These are phyloP conservation scores for Achlya hypogyna DNA, from an alignment of 352 stramenopile species.

Conservation along the genomic window DNA sequence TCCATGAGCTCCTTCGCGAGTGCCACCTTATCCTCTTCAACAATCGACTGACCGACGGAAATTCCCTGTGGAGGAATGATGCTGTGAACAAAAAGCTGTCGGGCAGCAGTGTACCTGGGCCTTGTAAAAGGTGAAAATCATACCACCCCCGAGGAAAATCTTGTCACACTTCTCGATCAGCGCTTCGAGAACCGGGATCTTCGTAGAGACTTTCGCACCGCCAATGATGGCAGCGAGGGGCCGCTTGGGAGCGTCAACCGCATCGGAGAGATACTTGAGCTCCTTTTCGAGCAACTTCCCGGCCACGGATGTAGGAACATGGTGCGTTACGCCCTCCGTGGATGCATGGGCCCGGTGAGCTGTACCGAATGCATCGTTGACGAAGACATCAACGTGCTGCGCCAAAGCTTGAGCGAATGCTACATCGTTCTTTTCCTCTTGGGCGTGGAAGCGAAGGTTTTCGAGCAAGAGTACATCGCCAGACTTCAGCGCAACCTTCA, in stretches of 20 bases:
- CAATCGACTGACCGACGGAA: constrained; percentile 89
- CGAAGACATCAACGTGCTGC: constrained; percentile 89
- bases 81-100: background rate
- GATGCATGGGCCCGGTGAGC: constrained; percentile 96
- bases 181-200: constrained; percentile 95
- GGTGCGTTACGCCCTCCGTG: constrained; percentile 95
- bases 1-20: constrained; percentile 88
- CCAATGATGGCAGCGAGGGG: constrained; percentile 94
- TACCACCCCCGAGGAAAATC: constrained; percentile 93
- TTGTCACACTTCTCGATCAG: constrained; percentile 94
- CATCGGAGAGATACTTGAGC: constrained; percentile 91
- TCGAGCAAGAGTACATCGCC: constrained; percentile 91
- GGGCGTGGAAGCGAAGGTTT: constrained; percentile 96
- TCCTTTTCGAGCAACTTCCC: constrained; percentile 98
- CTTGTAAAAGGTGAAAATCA: constrained; percentile 98
- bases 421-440: constrained; percentile 95
- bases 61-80: constrained; percentile 52
- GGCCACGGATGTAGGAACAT: constrained; percentile 87
- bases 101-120: constrained; percentile 42
- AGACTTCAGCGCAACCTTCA: constrained; percentile 74
- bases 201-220: constrained; percentile 90
- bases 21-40: constrained; percentile 93
- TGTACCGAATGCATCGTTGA: constrained; percentile 98
- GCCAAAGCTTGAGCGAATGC: constrained; percentile 93
- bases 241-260: constrained; percentile 81